Percentiles rank a stretch among this genome's conserved stretches.
phyloP scores from a whole-genome alignment of 345 rosid genomes.

The Bretschneidera sinensis region DNA sequence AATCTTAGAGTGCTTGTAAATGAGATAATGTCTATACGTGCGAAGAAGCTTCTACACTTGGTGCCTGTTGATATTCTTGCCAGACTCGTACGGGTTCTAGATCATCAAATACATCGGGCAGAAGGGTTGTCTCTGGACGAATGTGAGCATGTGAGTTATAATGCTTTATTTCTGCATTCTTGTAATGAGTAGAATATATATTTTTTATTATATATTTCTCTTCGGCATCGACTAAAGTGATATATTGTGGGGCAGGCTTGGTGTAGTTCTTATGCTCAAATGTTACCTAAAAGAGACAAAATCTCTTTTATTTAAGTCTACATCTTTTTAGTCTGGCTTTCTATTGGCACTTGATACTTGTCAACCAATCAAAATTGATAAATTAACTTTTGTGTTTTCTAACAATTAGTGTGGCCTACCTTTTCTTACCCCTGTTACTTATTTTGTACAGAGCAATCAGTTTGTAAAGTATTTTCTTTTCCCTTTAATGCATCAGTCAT shows the following conservation, averaged over 20 bases:
- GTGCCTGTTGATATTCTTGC: slow-evolving; percentile 80
- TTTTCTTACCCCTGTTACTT: too few species aligned
- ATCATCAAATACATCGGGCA: slow-evolving; percentile 97
- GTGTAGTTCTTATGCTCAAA: not conserved
- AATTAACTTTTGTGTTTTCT: slow-evolving; percentile 3
- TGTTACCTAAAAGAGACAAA: not conserved
- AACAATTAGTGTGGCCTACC: too few species aligned
- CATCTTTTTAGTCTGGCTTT: not conserved
- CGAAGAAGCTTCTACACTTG: slow-evolving; percentile 79
- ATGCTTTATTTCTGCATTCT: slow-evolving; percentile 4
- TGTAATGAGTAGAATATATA: slow-evolving; percentile 2
- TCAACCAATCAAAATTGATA: not conserved
- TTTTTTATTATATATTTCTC: slow-evolving; percentile 3
- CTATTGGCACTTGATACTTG: too few species aligned
- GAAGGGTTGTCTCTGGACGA: slow-evolving; percentile 79
- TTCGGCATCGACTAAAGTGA: not conserved
- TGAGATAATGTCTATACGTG: slow-evolving; percentile 69
- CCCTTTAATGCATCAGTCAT: not conserved
- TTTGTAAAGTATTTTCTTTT: too few species aligned
- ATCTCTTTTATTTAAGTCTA: not conserved
- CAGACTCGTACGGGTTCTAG: slow-evolving; percentile 64
- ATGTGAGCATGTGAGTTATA: slow-evolving; percentile 63
- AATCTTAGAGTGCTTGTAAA: slow-evolving; percentile 74
- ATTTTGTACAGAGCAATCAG: too few species aligned
- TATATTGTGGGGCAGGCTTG: too few species aligned